Base-by-base conservation (phyloP, 169 alveolate genomes). In the Amoebophrya sp. region DNA sequence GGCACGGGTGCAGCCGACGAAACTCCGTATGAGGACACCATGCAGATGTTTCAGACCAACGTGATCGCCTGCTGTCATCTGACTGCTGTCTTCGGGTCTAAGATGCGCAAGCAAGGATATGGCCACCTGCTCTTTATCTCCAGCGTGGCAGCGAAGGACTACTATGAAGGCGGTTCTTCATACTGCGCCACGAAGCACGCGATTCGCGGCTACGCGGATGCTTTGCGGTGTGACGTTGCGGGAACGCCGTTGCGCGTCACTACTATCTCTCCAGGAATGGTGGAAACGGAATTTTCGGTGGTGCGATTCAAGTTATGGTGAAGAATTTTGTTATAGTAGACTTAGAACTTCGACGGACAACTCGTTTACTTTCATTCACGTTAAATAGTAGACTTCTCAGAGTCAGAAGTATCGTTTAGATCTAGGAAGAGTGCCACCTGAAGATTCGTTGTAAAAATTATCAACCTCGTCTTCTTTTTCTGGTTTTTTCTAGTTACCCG, bases 271-370 rank as follows among this genome's bases (percentile, higher is more conserved):
- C 89, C 89, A 6, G 89, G 89, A 18, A 10, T 77, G 40, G 3
- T 2, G 40, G 89, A 77, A 6, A 77, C 89, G 40, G 89, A 77
- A 77, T 77, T 77, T 36, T 77, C 89, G 6, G 14, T 10, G 40
- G 89, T 77, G 39, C 89, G 89, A 18, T 77, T n/a, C 89, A 77
- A 77, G 39, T n/a, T n/a, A n/a, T n/a, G n/a, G n/a, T n/a, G n/a
- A n/a, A n/a, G n/a, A n/a, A n/a, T n/a, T n/a, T n/a, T n/a, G n/a
- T n/a, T n/a, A n/a, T n/a, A n/a, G n/a, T n/a, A n/a, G n/a, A n/a
- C n/a, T n/a, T n/a, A n/a, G n/a, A n/a, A n/a, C n/a, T n/a, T n/a
- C n/a, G n/a, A n/a, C n/a, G n/a, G n/a, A n/a, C n/a, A n/a, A n/a
- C n/a, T n/a, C n/a, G n/a, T n/a, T n/a, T n/a, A n/a, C n/a, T n/a